Conservation (phyloP, 306 rosid species). For the Fragaria nilgerrensis region DNA sequence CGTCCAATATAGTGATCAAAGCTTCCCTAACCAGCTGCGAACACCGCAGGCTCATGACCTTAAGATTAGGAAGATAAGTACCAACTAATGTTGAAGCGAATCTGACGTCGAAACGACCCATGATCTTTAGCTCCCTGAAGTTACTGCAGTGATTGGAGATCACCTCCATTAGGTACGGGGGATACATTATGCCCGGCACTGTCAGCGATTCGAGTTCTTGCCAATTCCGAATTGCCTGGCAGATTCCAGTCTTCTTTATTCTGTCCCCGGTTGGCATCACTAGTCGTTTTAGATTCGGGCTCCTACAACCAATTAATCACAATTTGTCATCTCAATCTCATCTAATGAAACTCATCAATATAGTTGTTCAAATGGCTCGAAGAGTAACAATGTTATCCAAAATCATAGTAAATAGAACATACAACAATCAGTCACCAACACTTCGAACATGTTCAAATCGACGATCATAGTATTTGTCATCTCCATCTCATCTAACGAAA, state of each 20-base stretch:
- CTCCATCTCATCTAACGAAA: too few relatives aligned
- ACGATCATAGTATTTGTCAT: too few relatives aligned
- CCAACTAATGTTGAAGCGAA: conserved; percentile 46
- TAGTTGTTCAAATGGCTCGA: neutral
- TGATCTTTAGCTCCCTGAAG: conserved; percentile 63
- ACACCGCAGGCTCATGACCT: conserved; percentile 73
- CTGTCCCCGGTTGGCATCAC: conserved; percentile 80
- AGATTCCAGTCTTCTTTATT: conserved; percentile 60
- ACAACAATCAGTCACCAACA: neutral
- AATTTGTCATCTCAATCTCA: neutral
- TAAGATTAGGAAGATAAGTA: conserved; percentile 46
- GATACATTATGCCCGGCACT: conserved; percentile 12
- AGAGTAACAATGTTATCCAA: neutral
- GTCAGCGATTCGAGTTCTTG: conserved; percentile 65
- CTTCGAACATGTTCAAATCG: too few relatives aligned
- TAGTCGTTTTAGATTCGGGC: conserved; percentile 53
- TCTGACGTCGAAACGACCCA: conserved; percentile 49
- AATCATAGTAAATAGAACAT: neutral
- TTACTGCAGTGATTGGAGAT: conserved; percentile 52
- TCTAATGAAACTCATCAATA: neutral
- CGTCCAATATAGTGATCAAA: conserved; percentile 50
- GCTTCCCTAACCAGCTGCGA: conserved; percentile 42
- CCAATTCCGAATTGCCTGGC: conserved; percentile 63
- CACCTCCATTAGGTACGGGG: conserved; percentile 47
- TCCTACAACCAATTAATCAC: conserved; percentile 28